Conservation (phyloP, 202 grass and related monocot species). For the Musa balbisiana region DNA sequence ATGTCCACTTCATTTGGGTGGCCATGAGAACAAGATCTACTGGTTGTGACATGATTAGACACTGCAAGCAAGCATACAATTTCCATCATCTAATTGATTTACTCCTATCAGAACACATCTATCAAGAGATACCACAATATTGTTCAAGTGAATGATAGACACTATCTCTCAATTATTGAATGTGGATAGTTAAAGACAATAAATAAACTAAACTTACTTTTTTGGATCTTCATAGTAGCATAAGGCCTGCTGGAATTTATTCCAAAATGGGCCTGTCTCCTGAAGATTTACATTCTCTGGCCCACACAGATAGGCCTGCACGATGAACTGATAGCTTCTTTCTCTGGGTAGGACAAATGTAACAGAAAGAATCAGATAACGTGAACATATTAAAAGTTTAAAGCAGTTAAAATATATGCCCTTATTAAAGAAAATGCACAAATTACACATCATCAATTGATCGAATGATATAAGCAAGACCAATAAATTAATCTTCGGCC, state of each 20-base stretch:
- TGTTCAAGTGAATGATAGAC: background rate
- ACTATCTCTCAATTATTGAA: background rate
- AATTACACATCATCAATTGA: no score
- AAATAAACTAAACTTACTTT: slow-evolving; percentile 36
- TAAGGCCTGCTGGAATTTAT: slow-evolving; percentile 70
- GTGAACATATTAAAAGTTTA: background rate
- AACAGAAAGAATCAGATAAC: background rate
- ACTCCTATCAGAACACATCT: background rate
- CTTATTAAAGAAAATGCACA: background rate
- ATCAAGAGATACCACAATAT: background rate
- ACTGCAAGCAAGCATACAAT: background rate
- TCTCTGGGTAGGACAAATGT: slow-evolving; percentile 33
- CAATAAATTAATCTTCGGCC: no score
- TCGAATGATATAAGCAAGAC: no score
- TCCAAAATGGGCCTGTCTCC: slow-evolving; percentile 77
- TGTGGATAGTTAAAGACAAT: background rate
- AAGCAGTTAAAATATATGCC: background rate
- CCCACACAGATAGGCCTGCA: slow-evolving; percentile 87
- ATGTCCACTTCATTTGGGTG: background rate
- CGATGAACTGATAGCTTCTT: slow-evolving; percentile 69
- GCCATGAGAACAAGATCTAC: background rate
- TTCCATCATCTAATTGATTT: background rate
- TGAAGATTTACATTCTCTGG: slow-evolving; percentile 92
- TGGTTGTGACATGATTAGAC: background rate
- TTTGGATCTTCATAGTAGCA: slow-evolving; percentile 66